Conservation (phyloP, 176 grass and related monocot genomes). For the Thinopyrum elongatum region DNA sequence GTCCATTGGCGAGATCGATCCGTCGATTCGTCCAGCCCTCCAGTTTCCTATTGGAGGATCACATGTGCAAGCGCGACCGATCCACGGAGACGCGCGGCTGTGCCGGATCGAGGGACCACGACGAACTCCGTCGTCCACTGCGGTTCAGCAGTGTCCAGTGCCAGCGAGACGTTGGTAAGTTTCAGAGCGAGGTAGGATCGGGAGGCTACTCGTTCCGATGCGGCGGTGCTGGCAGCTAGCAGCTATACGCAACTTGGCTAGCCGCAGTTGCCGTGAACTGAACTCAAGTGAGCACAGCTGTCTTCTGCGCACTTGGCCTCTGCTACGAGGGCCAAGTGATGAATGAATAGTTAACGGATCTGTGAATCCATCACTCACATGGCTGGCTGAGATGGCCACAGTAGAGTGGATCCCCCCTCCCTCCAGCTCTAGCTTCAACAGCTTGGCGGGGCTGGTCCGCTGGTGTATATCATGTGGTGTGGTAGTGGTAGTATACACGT, state of each 20-base stretch:
- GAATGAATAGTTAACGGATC: not conserved
- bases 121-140: too few relatives aligned
- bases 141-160: too few relatives aligned
- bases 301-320: not conserved
- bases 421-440: not conserved
- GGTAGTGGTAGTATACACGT: not conserved
- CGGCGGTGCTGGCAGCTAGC: not conserved
- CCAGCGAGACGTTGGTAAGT: too few relatives aligned
- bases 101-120: not conserved
- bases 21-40: too few relatives aligned
- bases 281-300: too few relatives aligned
- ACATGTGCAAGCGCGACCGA: not conserved
- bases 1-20: not conserved
- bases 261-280: not conserved
- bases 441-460: not conserved
- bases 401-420: not conserved
- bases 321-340: not conserved
- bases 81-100: not conserved
- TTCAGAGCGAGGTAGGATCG: not conserved
- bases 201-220: not conserved
- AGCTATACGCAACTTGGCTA: not conserved
- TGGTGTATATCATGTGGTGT: not conserved
- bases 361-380: not conserved
- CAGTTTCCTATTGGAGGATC: not conserved
- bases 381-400: not conserved